phyloP scores from a whole-genome alignment of 306 rosid genomes.

The Medicago arabica region DNA sequence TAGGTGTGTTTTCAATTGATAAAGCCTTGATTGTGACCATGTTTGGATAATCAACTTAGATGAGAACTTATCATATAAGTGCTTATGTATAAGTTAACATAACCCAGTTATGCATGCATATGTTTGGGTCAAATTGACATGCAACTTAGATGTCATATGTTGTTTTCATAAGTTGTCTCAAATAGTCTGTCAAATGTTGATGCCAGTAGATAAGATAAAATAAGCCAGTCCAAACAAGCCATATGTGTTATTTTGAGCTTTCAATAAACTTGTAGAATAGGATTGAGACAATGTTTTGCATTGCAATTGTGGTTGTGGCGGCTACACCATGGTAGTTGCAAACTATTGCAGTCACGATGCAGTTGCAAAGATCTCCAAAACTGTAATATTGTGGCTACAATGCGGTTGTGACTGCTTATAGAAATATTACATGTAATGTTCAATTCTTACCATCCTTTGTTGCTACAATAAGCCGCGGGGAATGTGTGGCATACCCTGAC shows the following conservation, averaged over 20 bases:
- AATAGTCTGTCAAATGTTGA: neutral
- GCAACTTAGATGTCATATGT: neutral
- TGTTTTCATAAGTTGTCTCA: neutral
- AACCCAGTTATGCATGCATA: no score
- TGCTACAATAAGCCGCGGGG: neutral
- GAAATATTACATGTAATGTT: neutral
- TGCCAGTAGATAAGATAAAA: neutral
- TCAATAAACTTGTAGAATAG: neutral
- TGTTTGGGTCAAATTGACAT: no score
- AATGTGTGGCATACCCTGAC: neutral
- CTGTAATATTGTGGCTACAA: neutral
- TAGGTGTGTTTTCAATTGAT: constrained; percentile 3
- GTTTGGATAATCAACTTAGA: neutral
- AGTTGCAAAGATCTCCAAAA: neutral
- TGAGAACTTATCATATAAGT: neutral
- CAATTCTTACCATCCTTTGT: neutral
- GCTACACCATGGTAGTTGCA: neutral
- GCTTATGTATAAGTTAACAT: neutral
- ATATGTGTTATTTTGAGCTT: neutral
- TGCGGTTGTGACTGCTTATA: neutral
- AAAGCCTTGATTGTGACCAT: neutral
- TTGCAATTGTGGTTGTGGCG: neutral
- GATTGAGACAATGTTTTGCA: neutral
- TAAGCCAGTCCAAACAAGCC: neutral
- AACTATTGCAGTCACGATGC: neutral